Conservation (phyloP, 495 filamentous ascomycete species). For the Daldinia childiae region DNA sequence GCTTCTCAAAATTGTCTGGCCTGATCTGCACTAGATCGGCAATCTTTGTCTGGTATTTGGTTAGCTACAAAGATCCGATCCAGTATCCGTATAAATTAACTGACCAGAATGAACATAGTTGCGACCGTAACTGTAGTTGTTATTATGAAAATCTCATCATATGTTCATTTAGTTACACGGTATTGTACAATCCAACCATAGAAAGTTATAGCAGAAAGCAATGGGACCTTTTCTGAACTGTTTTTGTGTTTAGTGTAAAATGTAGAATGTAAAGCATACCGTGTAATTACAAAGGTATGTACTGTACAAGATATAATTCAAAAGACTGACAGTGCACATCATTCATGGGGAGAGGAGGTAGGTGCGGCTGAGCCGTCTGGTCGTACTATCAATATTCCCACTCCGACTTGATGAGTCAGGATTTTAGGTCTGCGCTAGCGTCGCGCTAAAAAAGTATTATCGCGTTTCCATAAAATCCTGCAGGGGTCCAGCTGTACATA, state of each 20-base stretch:
- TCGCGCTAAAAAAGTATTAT: constrained; percentile 31
- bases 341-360: background rate
- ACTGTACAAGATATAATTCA: background rate
- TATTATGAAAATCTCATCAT: background rate
- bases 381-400: constrained; percentile 18
- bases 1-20: constrained; percentile 84
- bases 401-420: constrained; percentile 8
- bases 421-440: constrained; percentile 22
- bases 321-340: background rate
- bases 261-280: background rate
- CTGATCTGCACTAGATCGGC: constrained; percentile 91
- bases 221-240: background rate
- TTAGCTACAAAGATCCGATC: background rate
- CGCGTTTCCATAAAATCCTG: constrained; percentile 28
- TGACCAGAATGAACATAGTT: constrained; percentile 57
- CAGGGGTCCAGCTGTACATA: constrained; percentile 20
- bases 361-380: constrained; percentile 5
- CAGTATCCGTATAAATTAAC: background rate
- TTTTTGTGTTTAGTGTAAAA: too few species aligned
- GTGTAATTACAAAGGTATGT: background rate
- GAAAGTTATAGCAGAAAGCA: background rate
- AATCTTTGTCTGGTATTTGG: constrained; percentile 67
- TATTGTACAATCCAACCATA: background rate
- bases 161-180: background rate
- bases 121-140: background rate